Conservation (phyloP, 2,329 filamentous ascomycete species). For the Rhynchosporium graminicola region DNA sequence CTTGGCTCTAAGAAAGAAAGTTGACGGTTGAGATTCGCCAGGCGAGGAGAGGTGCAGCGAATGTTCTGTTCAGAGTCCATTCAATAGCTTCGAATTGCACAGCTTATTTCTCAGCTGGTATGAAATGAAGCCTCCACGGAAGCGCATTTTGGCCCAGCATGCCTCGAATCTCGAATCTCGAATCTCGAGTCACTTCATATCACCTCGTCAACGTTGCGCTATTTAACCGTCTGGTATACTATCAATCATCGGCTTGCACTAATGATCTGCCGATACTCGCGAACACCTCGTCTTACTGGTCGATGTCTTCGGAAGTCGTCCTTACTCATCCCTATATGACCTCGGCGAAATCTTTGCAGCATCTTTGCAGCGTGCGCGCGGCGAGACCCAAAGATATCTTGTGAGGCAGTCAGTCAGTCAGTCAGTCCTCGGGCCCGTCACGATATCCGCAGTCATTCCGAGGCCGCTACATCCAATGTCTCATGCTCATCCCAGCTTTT, state of each 20-base stretch:
- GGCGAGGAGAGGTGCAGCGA: neutral
- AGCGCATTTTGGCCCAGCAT: neutral
- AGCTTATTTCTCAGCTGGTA: constrained; percentile 1
- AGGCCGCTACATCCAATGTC: neutral
- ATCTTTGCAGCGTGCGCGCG: neutral
- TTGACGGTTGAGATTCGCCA: constrained; percentile 2
- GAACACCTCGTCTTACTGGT: neutral
- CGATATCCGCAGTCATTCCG: neutral
- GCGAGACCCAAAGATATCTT: neutral
- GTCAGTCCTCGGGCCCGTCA: neutral
- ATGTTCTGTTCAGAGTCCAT: neutral
- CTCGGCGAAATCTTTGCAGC: neutral
- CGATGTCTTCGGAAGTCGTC: neutral
- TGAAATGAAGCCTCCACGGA: neutral
- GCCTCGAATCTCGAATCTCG: neutral
- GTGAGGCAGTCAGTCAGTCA: neutral
- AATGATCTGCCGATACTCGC: neutral
- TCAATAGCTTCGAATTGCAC: neutral
- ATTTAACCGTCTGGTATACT: neutral
- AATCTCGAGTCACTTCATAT: neutral
- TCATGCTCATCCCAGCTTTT: neutral
- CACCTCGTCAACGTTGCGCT: neutral
- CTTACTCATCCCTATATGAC: constrained; percentile 4
- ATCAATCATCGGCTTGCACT: neutral
- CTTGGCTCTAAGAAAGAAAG: no score